Conservation (phyloP, 2,329 filamentous ascomycete species). For the Epichloe coenophiala region DNA sequence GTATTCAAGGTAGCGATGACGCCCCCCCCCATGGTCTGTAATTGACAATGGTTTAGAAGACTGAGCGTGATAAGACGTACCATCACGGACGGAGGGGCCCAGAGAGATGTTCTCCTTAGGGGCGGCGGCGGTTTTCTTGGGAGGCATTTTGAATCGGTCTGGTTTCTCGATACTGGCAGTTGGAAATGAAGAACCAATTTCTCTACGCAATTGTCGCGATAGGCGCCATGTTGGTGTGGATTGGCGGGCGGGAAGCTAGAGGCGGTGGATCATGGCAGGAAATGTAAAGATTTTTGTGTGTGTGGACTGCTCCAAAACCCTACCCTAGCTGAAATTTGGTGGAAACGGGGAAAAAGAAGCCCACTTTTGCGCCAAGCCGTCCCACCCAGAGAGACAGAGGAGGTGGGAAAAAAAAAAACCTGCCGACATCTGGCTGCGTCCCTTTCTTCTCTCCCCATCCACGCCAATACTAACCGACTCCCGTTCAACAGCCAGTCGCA, state of each 20-base stretch:
- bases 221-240: constrained; percentile 13
- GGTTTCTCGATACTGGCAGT: constrained; percentile 22
- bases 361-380: not conserved
- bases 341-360: not conserved
- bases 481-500: constrained; percentile 23
- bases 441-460: constrained; percentile 8
- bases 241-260: constrained; percentile 9
- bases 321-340: constrained; percentile 16
- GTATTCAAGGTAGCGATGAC: not conserved
- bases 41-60: not conserved
- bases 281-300: constrained; percentile 9
- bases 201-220: constrained; percentile 13
- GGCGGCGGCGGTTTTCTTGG: constrained; percentile 76
- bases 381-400: constrained; percentile 2
- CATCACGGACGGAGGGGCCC: constrained; percentile 92
- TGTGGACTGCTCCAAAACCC: constrained; percentile 18
- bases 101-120: constrained; percentile 97
- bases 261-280: constrained; percentile 28
- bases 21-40: not conserved
- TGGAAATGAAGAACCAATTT: constrained; percentile 18
- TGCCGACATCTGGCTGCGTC: not conserved
- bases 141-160: constrained; percentile 61
- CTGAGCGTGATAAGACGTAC: constrained; percentile 31
- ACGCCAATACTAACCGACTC: constrained; percentile 26
- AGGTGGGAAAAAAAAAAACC: constrained; percentile 2